Evolutionary conservation across 139 green algal species (phyloP), one percentile per base, ranked within the genome.

Genomic region (Deuterostichococcus epilithicus): DNA sequence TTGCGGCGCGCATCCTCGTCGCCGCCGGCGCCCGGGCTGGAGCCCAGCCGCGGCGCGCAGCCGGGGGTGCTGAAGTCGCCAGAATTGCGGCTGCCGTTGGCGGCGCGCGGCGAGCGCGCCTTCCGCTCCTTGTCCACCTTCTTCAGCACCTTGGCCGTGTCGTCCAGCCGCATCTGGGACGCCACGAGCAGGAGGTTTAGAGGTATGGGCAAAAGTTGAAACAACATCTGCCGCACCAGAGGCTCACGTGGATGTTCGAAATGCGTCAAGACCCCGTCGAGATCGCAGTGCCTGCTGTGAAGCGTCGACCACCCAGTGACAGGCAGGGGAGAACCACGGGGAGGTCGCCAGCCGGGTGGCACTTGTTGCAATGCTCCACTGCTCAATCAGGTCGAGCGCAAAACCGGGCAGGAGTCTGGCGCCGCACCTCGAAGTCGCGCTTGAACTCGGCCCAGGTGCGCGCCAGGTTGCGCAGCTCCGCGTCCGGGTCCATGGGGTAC

Each of bases 341-440:
- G n/a, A n/a, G n/a, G n/a, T n/a, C n/a, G n/a, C n/a, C n/a, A n/a
- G n/a, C n/a, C n/a, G n/a, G n/a, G n/a, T n/a, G n/a, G n/a, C n/a
- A n/a, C n/a, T n/a, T n/a, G n/a, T n/a, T n/a, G n/a, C 30, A 44
- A 47, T 73, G 68, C 68, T 73, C 68, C 45, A 28, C 45, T 42
- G 68, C 68, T 5, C 28, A 25, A 30, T 37, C 5, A 22, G 32
- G 45, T 36, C 68, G 47, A 23, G 26, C 1, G 36, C 59, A 45
- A 10, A 22, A 59, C 6, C 15, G 6, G 52, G 35, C 6, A 52
- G 52, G 18, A 8, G n/a, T 22, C 1, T 28, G 2, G 36, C 5
- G 28, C 35, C 37, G 35, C 26, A 76, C 72, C 78, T 83, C 78
- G 73, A 83, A 83, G 36, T 83, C 78, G 26, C 67, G 67, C n/a